phyloP scores from a whole-genome alignment of 116 monocot genomes.

The Dioscorea cayenensis region DNA sequence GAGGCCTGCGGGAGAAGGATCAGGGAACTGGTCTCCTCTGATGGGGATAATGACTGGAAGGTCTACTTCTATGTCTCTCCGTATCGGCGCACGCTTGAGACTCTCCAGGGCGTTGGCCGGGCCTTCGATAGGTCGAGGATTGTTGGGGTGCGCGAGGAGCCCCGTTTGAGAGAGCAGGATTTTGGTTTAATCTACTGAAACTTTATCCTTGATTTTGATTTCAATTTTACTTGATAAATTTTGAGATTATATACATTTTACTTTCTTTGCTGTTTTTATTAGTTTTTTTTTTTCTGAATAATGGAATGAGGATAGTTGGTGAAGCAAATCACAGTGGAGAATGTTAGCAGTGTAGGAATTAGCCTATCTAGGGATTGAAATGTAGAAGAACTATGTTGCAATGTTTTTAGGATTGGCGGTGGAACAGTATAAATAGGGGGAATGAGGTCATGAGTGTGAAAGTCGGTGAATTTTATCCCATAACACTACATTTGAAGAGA shows the following conservation, averaged over 20 bases:
- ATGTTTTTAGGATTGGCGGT: no score
- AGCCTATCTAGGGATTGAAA: neutral
- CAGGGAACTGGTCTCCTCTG: conserved; percentile 31
- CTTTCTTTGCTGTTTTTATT: neutral
- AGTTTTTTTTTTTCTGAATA: neutral
- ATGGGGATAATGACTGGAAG: conserved; percentile 68
- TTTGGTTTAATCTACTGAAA: conserved; percentile 40
- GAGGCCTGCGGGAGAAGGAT: conserved; percentile 56
- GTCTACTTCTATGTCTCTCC: conserved; percentile 97
- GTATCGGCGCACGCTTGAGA: conserved; percentile 77
- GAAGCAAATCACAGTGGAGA: neutral
- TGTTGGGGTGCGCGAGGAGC: conserved; percentile 91
- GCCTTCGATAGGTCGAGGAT: conserved; percentile 68
- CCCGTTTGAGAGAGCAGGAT: conserved; percentile 88
- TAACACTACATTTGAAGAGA: no score
- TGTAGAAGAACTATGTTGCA: neutral
- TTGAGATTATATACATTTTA: neutral
- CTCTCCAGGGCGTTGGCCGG: conserved; percentile 62
- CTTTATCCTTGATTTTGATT: neutral
- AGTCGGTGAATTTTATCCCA: no score
- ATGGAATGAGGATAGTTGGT: neutral
- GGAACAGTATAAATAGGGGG: no score
- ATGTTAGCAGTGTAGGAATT: no score
- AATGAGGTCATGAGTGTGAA: no score
- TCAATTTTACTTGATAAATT: neutral